Percentiles rank a stretch among this genome's conserved stretches.
Conservation (phyloP, 208 protist species). For the Baffinella frigidus region DNA sequence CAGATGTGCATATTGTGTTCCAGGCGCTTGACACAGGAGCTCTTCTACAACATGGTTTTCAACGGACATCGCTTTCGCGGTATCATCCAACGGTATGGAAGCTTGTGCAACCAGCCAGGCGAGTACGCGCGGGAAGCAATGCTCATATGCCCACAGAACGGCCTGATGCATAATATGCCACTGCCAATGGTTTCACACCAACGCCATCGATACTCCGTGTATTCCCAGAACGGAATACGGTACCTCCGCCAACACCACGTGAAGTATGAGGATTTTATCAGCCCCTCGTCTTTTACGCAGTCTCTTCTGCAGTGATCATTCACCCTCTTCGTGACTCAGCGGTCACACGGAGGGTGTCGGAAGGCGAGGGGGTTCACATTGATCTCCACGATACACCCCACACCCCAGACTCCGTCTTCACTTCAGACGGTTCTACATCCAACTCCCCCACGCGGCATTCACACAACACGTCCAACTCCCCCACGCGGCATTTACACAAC, state of each 20-base stretch:
- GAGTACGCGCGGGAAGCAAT: constrained; percentile 20
- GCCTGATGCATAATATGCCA: not conserved
- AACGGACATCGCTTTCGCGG: not conserved
- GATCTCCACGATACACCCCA: not conserved
- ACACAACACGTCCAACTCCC: too few species aligned
- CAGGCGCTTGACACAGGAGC: not conserved
- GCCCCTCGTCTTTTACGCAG: not conserved
- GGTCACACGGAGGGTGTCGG: too few species aligned
- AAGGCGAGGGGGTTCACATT: not conserved
- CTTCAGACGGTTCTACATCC: too few species aligned
- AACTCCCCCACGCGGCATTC: too few species aligned
- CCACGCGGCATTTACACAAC: too few species aligned
- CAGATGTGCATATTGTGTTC: not conserved
- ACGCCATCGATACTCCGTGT: not conserved
- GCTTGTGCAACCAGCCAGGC: not conserved
- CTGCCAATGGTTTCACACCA: constrained; percentile 2
- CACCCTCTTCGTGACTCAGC: not conserved
- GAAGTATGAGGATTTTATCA: not conserved
- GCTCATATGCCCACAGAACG: not conserved
- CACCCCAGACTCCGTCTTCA: too few species aligned
- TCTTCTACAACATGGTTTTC: constrained; percentile 44
- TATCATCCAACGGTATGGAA: constrained; percentile 2
- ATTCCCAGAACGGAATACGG: not conserved
- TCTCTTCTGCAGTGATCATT: not conserved
- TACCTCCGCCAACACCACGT: not conserved